Conservation (phyloP, 352 stramenopile genomes). For the Saprolegnia diclina region DNA sequence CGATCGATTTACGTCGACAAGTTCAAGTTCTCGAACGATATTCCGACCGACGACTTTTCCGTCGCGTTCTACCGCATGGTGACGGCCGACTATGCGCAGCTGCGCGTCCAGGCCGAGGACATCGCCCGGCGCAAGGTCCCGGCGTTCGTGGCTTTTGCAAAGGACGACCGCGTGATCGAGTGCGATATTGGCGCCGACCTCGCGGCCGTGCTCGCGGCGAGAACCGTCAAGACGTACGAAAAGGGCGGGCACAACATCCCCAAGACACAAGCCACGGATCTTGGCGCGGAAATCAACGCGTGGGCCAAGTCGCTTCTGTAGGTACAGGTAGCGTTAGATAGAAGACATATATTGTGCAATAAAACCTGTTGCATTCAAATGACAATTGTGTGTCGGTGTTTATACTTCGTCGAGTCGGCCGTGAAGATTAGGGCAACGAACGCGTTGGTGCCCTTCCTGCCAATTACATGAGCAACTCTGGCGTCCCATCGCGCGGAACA, state of each 20-base stretch:
- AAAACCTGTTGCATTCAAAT: no score
- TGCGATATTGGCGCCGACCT: constrained; percentile 44
- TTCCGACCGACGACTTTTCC: constrained; percentile 46
- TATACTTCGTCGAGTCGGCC: no score
- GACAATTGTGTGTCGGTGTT: no score
- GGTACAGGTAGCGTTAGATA: no score
- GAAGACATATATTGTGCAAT: no score
- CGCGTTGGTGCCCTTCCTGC: no score
- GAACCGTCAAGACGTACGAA: constrained; percentile 41
- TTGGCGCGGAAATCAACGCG: constrained; percentile 20
- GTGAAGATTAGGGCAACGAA: no score
- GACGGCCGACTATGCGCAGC: constrained; percentile 41
- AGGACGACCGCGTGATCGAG: constrained; percentile 59
- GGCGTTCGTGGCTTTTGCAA: constrained; percentile 50
- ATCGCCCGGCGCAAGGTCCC: constrained; percentile 32
- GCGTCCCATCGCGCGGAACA: no score
- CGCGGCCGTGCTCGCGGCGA: constrained; percentile 33
- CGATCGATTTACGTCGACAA: constrained; percentile 43
- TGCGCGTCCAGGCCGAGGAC: constrained; percentile 33
- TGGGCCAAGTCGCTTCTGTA: neutral
- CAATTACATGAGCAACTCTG: no score
- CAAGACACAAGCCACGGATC: constrained; percentile 48
- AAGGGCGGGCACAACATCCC: constrained; percentile 67
- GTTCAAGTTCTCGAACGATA: constrained; percentile 44
- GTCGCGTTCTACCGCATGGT: constrained; percentile 50